These are phyloP conservation scores for Pleurotus salmoneostramineus DNA, from an alignment of 768 basidiomycete genomes.

Conservation along the genomic window DNA sequence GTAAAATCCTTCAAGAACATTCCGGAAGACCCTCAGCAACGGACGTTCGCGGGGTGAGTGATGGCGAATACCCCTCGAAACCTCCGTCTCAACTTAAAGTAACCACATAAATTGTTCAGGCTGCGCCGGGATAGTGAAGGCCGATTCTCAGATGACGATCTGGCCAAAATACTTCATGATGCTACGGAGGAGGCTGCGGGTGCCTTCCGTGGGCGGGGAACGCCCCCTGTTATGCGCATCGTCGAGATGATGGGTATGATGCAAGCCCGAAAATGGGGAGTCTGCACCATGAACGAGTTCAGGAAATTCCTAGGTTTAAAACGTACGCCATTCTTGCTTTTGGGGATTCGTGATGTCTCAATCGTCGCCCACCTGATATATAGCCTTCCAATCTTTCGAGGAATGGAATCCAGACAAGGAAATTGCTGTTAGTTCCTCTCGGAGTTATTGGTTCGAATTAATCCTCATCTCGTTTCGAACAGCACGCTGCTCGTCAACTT, in stretches of 20 bases:
- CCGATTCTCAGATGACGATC: constrained; percentile 46
- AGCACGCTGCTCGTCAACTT: constrained; percentile 25
- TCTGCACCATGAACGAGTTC: constrained; percentile 56
- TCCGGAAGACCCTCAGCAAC: constrained; percentile 22
- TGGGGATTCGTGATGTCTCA: not conserved
- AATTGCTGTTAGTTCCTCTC: constrained; percentile 30
- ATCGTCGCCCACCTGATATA: not conserved
- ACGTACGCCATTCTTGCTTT: constrained; percentile 17
- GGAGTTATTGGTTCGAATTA: not conserved
- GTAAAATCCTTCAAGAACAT: constrained; percentile 13
- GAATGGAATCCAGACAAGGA: constrained; percentile 51
- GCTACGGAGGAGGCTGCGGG: constrained; percentile 44
- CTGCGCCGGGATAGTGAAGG: constrained; percentile 40
- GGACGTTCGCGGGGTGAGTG: constrained; percentile 43
- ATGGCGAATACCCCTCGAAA: not conserved
- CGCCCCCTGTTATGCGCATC: constrained; percentile 40
- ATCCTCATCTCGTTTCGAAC: not conserved
- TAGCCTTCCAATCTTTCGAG: constrained; percentile 41
- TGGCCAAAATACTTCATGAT: constrained; percentile 42
- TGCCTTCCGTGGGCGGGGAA: constrained; percentile 43
- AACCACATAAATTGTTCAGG: constrained; percentile 19
- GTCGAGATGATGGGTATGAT: constrained; percentile 55
- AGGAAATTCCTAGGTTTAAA: constrained; percentile 44
- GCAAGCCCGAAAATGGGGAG: constrained; percentile 52
- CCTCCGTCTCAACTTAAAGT: not conserved